Conservation (phyloP, 768 basidiomycete genomes). For the Candolleomyces eurysporus region DNA sequence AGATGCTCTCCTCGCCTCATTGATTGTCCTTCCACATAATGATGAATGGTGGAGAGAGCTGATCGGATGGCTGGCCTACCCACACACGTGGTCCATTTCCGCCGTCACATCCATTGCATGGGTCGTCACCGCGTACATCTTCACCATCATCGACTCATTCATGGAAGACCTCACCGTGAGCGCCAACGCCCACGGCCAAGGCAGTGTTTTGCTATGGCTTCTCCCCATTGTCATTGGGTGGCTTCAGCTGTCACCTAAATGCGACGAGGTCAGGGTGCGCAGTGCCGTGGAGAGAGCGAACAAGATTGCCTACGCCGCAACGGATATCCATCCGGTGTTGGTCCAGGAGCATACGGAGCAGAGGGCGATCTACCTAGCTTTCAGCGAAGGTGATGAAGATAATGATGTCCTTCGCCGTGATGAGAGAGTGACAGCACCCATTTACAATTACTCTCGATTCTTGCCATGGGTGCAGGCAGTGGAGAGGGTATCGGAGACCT, state of each 20-base stretch:
- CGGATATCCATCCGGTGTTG: too few relatives aligned
- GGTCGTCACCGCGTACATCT: constrained; percentile 39
- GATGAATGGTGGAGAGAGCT: too few relatives aligned
- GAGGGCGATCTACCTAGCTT: too few relatives aligned
- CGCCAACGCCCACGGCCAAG: constrained; percentile 33
- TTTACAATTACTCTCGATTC: constrained; percentile 20
- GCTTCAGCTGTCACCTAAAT: constrained; percentile 39
- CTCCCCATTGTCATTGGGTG: constrained; percentile 40
- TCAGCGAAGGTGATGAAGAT: neutral
- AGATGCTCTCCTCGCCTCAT: constrained; percentile 24
- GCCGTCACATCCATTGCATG: too few relatives aligned
- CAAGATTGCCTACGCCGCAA: too few relatives aligned
- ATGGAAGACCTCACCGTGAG: constrained; percentile 14
- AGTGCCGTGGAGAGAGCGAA: too few relatives aligned
- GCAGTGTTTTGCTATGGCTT: constrained; percentile 46
- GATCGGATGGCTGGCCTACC: too few relatives aligned
- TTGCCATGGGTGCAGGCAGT: too few relatives aligned
- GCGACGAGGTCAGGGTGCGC: constrained; percentile 29
- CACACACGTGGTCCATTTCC: too few relatives aligned
- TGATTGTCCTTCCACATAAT: constrained; percentile 24
- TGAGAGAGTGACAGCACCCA: constrained; percentile 15
- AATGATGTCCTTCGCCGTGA: constrained; percentile 6
- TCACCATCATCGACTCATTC: constrained; percentile 37
- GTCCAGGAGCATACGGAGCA: too few relatives aligned
- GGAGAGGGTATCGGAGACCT: too few relatives aligned